A percentile compares a stretch with the other conserved stretches of the same genome.
These are phyloP conservation scores for Auricularia cornea DNA, from an alignment of 768 basidiomycete species.

Conservation along the genomic window DNA sequence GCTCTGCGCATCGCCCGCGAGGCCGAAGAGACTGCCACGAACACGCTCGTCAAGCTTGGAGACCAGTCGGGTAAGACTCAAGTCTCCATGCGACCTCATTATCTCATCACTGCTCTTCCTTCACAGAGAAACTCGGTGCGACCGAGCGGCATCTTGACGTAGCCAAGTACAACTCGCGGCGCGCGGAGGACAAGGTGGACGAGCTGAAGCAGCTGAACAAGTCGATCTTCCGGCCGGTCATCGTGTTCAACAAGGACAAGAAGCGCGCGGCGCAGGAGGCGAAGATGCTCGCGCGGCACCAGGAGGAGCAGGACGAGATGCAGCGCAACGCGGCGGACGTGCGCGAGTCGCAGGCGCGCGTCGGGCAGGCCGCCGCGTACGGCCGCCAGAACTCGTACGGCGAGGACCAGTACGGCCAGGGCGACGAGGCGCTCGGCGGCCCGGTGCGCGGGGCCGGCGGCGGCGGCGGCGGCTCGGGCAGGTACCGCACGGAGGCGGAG, in stretches of 20 bases:
- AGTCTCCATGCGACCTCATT: not conserved
- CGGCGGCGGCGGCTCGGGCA: slow-evolving; percentile 30
- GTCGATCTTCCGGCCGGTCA: slow-evolving; percentile 88
- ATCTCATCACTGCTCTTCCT: slow-evolving; percentile 1
- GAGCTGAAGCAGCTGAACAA: slow-evolving; percentile 92
- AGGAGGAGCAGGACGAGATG: slow-evolving; percentile 75
- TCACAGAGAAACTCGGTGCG: slow-evolving; percentile 75
- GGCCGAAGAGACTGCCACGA: slow-evolving; percentile 89
- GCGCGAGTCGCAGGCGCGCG: slow-evolving; percentile 76
- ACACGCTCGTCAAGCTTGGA: slow-evolving; percentile 74
- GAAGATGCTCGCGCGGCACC: slow-evolving; percentile 76
- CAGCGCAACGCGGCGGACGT: slow-evolving; percentile 83
- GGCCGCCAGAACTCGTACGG: slow-evolving; percentile 25
- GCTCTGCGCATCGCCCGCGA: slow-evolving; percentile 90
- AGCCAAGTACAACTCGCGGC: slow-evolving; percentile 74
- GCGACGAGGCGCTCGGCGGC: slow-evolving; percentile 18
- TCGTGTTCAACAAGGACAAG: slow-evolving; percentile 86
- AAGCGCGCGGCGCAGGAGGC: slow-evolving; percentile 85
- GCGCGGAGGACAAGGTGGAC: slow-evolving; percentile 88
- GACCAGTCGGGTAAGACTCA: slow-evolving; percentile 74
- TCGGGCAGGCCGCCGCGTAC: slow-evolving; percentile 66
- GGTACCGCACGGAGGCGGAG: slow-evolving; percentile 43
- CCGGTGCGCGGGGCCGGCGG: slow-evolving; percentile 23
- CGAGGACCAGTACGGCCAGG: slow-evolving; percentile 19
- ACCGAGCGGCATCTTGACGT: slow-evolving; percentile 94